A percentile compares a stretch with the other conserved stretches of the same genome.
phyloP scores from a whole-genome alignment of 495 filamentous ascomycete genomes.

The Amniculicola lignicola region DNA sequence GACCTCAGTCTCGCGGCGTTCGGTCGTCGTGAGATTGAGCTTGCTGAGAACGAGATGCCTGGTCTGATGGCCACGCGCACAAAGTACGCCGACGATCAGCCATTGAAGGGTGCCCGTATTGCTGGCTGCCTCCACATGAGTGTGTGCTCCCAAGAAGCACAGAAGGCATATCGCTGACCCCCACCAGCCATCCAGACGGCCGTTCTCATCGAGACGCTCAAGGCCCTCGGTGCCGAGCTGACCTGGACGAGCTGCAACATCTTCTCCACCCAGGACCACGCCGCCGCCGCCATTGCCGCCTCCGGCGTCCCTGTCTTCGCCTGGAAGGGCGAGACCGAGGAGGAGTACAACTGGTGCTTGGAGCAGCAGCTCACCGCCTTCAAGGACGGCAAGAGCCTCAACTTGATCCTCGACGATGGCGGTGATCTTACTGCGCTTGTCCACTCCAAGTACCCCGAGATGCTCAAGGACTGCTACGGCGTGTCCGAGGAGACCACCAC shows the following conservation, averaged over 20 bases:
- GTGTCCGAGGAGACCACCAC: conserved; percentile 99
- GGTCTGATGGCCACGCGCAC: conserved; percentile 91
- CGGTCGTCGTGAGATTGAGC: conserved; percentile 97
- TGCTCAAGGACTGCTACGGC: conserved; percentile 96
- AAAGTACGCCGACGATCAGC: conserved; percentile 92
- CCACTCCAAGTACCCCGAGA: conserved; percentile 95
- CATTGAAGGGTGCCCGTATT: conserved; percentile 80
- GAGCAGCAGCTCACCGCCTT: conserved; percentile 97
- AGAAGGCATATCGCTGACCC: conserved; percentile 25
- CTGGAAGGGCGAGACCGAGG: conserved; percentile 99
- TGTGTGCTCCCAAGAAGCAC: conserved; percentile 41
- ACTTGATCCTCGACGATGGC: conserved; percentile 98
- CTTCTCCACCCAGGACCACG: conserved; percentile 98
- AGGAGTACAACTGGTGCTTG: conserved; percentile 99
- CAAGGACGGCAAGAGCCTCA: conserved; percentile 93
- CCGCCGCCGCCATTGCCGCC: conserved; percentile 93
- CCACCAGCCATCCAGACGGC: conserved; percentile 88
- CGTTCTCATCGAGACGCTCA: conserved; percentile 96
- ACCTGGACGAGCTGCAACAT: conserved; percentile 98
- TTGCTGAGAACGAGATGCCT: conserved; percentile 98
- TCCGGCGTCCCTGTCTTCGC: conserved; percentile 94
- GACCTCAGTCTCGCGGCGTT: conserved; percentile 97
- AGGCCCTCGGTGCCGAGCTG: conserved; percentile 89
- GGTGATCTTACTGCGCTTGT: conserved; percentile 95
- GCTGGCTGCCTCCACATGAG: conserved; percentile 99